These are phyloP conservation scores for Hysterangium stoloniferum DNA, from an alignment of 768 basidiomycete species.

Conservation along the genomic window DNA sequence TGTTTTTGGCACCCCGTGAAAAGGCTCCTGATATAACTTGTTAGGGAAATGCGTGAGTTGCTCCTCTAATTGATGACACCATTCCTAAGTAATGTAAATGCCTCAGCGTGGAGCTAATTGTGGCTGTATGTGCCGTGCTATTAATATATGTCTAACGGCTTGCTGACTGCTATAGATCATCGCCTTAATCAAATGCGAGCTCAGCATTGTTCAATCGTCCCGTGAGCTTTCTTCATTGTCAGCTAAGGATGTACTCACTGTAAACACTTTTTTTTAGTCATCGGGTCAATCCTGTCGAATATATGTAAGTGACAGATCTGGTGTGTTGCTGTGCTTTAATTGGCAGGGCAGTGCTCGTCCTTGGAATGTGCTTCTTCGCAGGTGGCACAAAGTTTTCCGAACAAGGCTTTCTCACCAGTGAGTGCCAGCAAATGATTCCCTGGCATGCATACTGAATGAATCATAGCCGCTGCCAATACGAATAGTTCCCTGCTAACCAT, in stretches of 20 bases:
- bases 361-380: conserved; percentile 89
- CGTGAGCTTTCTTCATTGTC: conserved; percentile 32
- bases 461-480: conserved; percentile 59
- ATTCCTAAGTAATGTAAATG: not conserved
- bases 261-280: conserved; percentile 36
- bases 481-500: conserved; percentile 71
- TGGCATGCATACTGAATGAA: not conserved
- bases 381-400: conserved; percentile 73
- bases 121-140: conserved; percentile 48
- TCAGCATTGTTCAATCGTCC: conserved; percentile 74
- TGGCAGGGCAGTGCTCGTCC: conserved; percentile 51
- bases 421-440: conserved; percentile 21
- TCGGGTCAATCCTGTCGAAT: conserved; percentile 80
- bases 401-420: conserved; percentile 71
- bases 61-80: not conserved
- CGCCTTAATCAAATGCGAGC: conserved; percentile 74
- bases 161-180: conserved; percentile 44
- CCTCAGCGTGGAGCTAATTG: conserved; percentile 48
- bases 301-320: conserved; percentile 37
- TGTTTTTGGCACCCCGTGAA: conserved; percentile 2
- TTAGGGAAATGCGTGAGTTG: conserved; percentile 24
- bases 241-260: conserved; percentile 8
- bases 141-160: not conserved
- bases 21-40: not conserved
- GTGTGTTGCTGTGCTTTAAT: conserved; percentile 7